Evolutionary conservation across 345 rosid genomes (phyloP), one percentile per base, ranked within the genome.

Genomic region (Citrus maxima): DNA sequence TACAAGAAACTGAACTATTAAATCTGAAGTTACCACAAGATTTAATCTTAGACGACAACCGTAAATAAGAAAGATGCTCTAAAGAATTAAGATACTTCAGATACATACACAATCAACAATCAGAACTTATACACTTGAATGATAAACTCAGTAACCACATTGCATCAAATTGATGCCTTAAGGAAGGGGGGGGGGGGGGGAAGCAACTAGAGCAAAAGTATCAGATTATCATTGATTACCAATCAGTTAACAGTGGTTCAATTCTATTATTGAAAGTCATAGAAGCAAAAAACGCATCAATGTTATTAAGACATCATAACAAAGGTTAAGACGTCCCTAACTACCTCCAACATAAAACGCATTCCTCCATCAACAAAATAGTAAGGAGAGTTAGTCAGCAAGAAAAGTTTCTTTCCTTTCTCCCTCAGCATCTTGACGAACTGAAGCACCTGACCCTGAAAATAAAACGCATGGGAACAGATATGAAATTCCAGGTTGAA

Each of bases 291-390:
- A n/a, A 24, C 19, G 35, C 21, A 49, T 22, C 60, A 18, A 27
- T 38, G 54, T 49, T 34, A 46, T 69, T 18, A 69, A 75, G 19
- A 42, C 24, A 24, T 27, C 55, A 13, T 4, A 28, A 28, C 34
- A 35, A 72, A 49, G 64, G 56, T 59, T 66, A 42, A 22, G 14
- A 75, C 51, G 28, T 75, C 21, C 62, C 35, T 54, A 74, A 76
- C 67, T 84, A 95, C 99, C 98, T 95, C 97, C 90, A 91, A 82
- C 85, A 95, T 89, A 89, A 80, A 95, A 22, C 84, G 86, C 99
- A 95, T 95, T 83, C 98, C 98, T 27, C 98, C 97, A 88, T 95
- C 97, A 40, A 93, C 97, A 85, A 95, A 95, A 85, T 92, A 89
- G 84, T 85, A 93, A 1, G 99, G 99, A 73, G 99, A 95, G 87